Evolutionary conservation across 2,329 filamentous ascomycete genomes (phyloP).

Genomic region (Arthroderma sp.): DNA sequence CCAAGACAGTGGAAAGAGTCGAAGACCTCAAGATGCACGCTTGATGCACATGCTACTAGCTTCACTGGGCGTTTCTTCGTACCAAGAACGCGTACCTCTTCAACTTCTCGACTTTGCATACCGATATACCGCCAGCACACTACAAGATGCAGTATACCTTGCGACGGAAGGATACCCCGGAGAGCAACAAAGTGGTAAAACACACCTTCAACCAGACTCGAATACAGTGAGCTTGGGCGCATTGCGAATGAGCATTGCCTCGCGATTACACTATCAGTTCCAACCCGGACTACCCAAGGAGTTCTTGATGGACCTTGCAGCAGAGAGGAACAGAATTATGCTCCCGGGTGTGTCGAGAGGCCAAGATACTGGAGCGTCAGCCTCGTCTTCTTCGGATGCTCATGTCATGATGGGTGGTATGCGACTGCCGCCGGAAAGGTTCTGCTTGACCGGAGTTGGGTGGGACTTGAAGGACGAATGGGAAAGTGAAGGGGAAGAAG

Average conservation of each 20-base stretch:
- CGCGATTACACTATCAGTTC: constrained; percentile 48
- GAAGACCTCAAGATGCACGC: constrained; percentile 37
- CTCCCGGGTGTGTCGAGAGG: constrained; percentile 43
- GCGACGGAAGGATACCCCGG: constrained; percentile 38
- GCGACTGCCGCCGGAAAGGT: constrained; percentile 48
- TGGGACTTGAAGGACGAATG: constrained; percentile 43
- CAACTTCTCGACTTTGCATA: constrained; percentile 41
- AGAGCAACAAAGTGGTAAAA: constrained; percentile 19
- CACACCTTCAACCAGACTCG: constrained; percentile 19
- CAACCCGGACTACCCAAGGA: constrained; percentile 47
- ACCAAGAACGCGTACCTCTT: constrained; percentile 40
- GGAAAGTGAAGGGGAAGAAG: constrained; percentile 15
- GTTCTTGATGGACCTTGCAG: constrained; percentile 45
- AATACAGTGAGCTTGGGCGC: constrained; percentile 42
- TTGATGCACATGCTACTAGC: constrained; percentile 39
- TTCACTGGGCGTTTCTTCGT: constrained; percentile 35
- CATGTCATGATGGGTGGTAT: constrained; percentile 38
- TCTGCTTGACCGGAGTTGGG: constrained; percentile 43
- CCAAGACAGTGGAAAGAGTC: constrained; percentile 34
- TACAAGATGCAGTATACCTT: constrained; percentile 40
- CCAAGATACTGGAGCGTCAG: constrained; percentile 2
- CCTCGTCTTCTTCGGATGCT: constrained; percentile 12
- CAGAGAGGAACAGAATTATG: constrained; percentile 40
- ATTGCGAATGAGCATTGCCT: constrained; percentile 47
- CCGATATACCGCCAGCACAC: constrained; percentile 39